phyloP scores from a whole-genome alignment of 2,329 filamentous ascomycete genomes.

The Colletotrichum sp. region DNA sequence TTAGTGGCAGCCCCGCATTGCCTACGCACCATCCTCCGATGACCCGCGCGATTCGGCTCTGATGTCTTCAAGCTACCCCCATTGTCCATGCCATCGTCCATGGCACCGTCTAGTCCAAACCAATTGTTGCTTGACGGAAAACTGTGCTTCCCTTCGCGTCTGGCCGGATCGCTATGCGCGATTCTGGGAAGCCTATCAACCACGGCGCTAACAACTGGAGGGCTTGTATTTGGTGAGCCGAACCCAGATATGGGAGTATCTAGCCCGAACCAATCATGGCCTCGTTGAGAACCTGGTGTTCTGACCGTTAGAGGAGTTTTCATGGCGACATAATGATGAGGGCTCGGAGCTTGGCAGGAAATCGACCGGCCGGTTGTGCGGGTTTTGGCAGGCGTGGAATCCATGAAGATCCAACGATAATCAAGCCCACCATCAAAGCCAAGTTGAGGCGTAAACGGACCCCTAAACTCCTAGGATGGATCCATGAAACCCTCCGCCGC shows the following conservation, averaged over 20 bases:
- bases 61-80: background rate
- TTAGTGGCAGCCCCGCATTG: slow-evolving; percentile 8
- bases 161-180: background rate
- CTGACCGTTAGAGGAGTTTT: background rate
- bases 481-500: slow-evolving; percentile 30
- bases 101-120: slow-evolving; percentile 13
- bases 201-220: background rate
- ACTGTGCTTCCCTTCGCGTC: background rate
- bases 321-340: background rate
- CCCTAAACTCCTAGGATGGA: slow-evolving; percentile 38
- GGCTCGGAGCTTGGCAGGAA: background rate
- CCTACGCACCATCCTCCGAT: background rate
- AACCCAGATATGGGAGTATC: background rate
- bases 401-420: slow-evolving; percentile 35
- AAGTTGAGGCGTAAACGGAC: slow-evolving; percentile 50
- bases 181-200: background rate
- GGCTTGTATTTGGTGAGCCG: background rate
- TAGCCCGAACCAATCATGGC: slow-evolving; percentile 19
- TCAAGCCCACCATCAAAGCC: slow-evolving; percentile 51
- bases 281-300: background rate
- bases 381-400: background rate
- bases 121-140: slow-evolving; percentile 2
- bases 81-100: background rate
- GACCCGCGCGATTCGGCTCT: background rate
- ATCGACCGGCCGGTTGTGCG: background rate